Conservation (phyloP, 2,329 filamentous ascomycete species). For the Alternaria panax region DNA sequence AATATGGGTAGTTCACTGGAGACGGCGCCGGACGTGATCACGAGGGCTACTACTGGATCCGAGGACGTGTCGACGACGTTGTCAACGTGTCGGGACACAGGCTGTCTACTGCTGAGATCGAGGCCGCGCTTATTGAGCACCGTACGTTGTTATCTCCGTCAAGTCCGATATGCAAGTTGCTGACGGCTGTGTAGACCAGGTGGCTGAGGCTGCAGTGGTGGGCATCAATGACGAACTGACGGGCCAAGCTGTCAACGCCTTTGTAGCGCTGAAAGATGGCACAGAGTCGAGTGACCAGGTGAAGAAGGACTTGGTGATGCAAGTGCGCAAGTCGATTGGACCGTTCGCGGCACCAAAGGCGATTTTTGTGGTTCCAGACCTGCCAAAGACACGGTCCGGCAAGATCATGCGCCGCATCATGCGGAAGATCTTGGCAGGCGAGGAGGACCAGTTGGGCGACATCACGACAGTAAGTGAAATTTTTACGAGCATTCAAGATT, state of each 20-base stretch:
- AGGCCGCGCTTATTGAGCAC: conserved; percentile 95
- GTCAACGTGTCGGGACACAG: conserved; percentile 98
- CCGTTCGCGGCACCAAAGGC: conserved; percentile 97
- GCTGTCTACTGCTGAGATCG: conserved; percentile 96
- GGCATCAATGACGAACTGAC: conserved; percentile 93
- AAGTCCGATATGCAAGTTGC: conserved; percentile 14
- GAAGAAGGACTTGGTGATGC: conserved; percentile 90
- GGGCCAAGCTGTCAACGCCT: conserved; percentile 96
- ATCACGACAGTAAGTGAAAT: conserved; percentile 77
- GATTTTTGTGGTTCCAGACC: conserved; percentile 87
- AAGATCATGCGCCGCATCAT: conserved; percentile 99
- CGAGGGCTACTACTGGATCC: conserved; percentile 99
- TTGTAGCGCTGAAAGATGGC: conserved; percentile 89
- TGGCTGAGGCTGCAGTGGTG: conserved; percentile 95
- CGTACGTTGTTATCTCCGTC: conserved; percentile 50
- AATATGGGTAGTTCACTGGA: conserved; percentile 73
- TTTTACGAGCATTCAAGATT: conserved; percentile 23
- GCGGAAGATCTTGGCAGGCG: conserved; percentile 94
- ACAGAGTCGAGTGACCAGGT: conserved; percentile 78
- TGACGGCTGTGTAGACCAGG: conserved; percentile 60
- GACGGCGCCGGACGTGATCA: conserved; percentile 96
- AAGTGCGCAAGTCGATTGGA: conserved; percentile 96
- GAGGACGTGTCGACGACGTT: conserved; percentile 96
- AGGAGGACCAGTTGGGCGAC: conserved; percentile 96
- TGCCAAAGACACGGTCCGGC: conserved; percentile 95